Base-by-base conservation (phyloP, 163 green algal species). In the Scenedesmus sp. region DNA sequence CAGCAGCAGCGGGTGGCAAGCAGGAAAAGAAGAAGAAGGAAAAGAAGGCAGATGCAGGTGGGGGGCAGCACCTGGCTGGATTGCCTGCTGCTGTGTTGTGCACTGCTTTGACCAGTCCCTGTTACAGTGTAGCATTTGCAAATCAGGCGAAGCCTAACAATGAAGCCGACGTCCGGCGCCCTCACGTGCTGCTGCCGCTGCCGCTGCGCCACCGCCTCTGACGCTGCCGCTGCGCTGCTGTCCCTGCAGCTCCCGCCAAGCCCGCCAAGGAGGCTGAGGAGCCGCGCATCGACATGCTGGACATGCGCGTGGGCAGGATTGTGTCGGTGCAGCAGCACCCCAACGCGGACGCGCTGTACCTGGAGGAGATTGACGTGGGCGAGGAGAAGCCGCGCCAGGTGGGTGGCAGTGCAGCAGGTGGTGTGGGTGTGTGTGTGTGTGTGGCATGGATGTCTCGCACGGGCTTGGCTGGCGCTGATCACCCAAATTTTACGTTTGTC, bases 341-440 rank as follows among this genome's bases (percentile, higher is more conserved):
- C 73, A 97, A 99, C 88, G 97, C 97, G 1, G 97, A 99, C 51
- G 92, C 94, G 13, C 94, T 99, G 15, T 99, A 99, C 93, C 89
- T 99, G 13, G 98, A 99, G 93, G 93, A 99, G 89, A 99, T 99
- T n/a, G 98, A 99, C 85, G 68, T 99, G 2, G 98, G 98, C 5
- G 98, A 99, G 94, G 97, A 94, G 0, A 93, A 96, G 85, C 96
- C 97, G 12, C 93, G 97, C 12, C 95, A 98, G 95, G 96, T 97
- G 83, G 6, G 87, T 33, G 0, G 40, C 73, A 78, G 16, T 76
- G 9, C 24, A 37, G 65, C 49, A 20, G 49, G 49, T 12, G 49
- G 49, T 56, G 13, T 56, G 49, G 13, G 15, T 56, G 13, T 56
- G 49, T 56, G 49, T 13, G 13, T 56, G 49, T 12, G 49, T 56